Evolutionary conservation across 208 protist genomes (phyloP), one percentile per base, ranked within the genome.

Genomic region (Trypanosomatidae sp.): DNA sequence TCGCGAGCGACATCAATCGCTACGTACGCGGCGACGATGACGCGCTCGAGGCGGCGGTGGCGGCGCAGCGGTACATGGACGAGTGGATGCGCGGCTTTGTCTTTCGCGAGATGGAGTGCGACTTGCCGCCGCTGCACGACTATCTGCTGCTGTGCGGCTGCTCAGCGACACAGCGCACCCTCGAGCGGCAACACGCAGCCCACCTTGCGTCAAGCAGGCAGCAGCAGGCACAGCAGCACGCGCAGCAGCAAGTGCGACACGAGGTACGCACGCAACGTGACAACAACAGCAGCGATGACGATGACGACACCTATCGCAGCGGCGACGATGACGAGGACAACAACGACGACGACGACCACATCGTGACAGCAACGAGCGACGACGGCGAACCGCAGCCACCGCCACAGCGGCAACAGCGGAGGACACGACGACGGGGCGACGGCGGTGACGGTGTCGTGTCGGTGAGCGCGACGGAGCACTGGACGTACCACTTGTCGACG

Each of bases 31-130:
- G 86, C 15, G 66, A 92, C 48, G 71, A 84, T 51, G 44, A 25
- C 16, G 60, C 51, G 7, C 71, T 83, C 44, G 23, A 45, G 30
- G 52, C 43, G 13, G 86, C 82, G 4, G 51, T 86, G 4, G 43
- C 52, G 33, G 71, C 78, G 22, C 79, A 86, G 56, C 57, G 64
- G 16, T 84, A 69, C 56, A 81, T 92, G 22, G 72, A 79, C 21
- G 80, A 89, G 18, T 89, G 79, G 77, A 88, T 92, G 79, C 61
- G 56, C 45, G 62, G 67, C 23, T 92, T 85, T 49, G 69, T 94
- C 15, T 94, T 92, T 51, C 66, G 72, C 22, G 73, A 87, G 28
- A 78, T 88, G 69, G 74, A 81, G 48, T 68, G 44, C 19, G 75
- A 80, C 33, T 62, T 94, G 33, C 85, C 81, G 15, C 85, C 81